Evolutionary conservation across 2,329 filamentous ascomycete genomes (phyloP), one percentile per base, ranked within the genome.

Genomic region (Aspergillus tanneri): DNA sequence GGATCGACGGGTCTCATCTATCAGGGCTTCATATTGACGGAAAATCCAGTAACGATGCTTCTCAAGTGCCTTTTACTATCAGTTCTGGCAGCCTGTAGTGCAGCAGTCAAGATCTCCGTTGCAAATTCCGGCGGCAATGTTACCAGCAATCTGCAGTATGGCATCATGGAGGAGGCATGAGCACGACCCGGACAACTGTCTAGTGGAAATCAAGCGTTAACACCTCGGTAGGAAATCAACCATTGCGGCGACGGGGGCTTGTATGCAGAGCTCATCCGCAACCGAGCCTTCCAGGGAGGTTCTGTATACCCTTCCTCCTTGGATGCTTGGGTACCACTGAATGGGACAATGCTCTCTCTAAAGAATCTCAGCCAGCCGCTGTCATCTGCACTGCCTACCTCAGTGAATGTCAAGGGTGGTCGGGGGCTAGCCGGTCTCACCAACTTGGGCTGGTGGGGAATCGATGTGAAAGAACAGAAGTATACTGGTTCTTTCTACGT

Each of bases 401-500:
- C 70, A 0, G 58, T 77, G 56, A 66, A 70, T 25, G 65, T 77
- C 2, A 63, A 71, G 27, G 68, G 69, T 54, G 55, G 67, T 53
- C 57, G 63, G 23, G 73, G 74, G 3, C 66, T 66, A 32, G 65
- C 74, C 25, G 77, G 77, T 1, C 72, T 80, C 47, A 60, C 71
- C 40, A 80, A 80, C 49, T 66, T 72, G 21, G 77, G 74, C 1
- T 77, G 73, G 62, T 79, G 75, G 74, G 77, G 77, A 3, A 77
- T 80, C 38, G 72, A 76, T 46, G 74, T 79, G 14, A 68, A 62
- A 5, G 63, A 66, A 18, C 73, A 77, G 50, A 71, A 69, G 32
- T 80, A 79, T 58, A 73, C 70, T 14, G 73, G 72, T n/a, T 76
- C 73, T 1, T 79, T 80, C 59, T 79, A 73, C 56, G 73, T 75